A percentile compares a stretch with the other conserved stretches of the same genome.
phyloP scores from a whole-genome alignment of 805 yeast species.

The Blastobotrys parvus region DNA sequence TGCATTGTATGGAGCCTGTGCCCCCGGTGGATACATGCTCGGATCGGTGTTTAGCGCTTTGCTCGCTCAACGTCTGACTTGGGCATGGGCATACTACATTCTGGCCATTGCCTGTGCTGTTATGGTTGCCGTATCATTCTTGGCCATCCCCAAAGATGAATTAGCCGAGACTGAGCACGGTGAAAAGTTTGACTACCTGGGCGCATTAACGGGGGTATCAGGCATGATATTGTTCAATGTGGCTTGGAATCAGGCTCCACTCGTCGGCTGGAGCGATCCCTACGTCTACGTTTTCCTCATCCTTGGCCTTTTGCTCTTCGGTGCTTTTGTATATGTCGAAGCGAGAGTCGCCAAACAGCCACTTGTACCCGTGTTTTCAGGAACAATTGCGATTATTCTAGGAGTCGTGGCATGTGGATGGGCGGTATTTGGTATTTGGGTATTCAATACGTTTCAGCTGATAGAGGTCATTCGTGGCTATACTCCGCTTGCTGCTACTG shows the following conservation, averaged over 20 bases:
- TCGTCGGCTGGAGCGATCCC: slow-evolving; percentile 54
- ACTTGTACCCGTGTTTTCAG: slow-evolving; percentile 46
- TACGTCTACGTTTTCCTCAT: slow-evolving; percentile 52
- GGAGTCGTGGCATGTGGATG: slow-evolving; percentile 53
- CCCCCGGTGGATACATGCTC: slow-evolving; percentile 52
- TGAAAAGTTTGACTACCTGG: slow-evolving; percentile 39
- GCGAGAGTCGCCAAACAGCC: slow-evolving; percentile 39
- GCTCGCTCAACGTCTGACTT: slow-evolving; percentile 38
- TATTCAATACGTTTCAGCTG: slow-evolving; percentile 52
- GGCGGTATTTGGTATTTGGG: slow-evolving; percentile 72
- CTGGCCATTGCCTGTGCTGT: slow-evolving; percentile 34
- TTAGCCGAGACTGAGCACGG: not conserved
- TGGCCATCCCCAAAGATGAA: slow-evolving; percentile 32
- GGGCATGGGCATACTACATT: slow-evolving; percentile 57
- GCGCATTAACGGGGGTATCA: slow-evolving; percentile 47
- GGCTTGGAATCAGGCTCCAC: slow-evolving; percentile 70
- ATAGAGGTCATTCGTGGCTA: slow-evolving; percentile 42
- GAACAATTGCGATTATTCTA: slow-evolving; percentile 41
- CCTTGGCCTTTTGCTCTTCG: slow-evolving; percentile 38
- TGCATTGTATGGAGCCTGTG: slow-evolving; percentile 50
- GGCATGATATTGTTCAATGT: slow-evolving; percentile 60
- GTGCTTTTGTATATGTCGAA: slow-evolving; percentile 44
- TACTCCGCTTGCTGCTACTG: slow-evolving; percentile 39
- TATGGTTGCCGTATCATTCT: slow-evolving; percentile 28
- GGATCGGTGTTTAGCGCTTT: slow-evolving; percentile 48